Evolutionary conservation across 257 asterid species (phyloP), one percentile per base, ranked within the genome.

Genomic region (Scutellaria galericulata): DNA sequence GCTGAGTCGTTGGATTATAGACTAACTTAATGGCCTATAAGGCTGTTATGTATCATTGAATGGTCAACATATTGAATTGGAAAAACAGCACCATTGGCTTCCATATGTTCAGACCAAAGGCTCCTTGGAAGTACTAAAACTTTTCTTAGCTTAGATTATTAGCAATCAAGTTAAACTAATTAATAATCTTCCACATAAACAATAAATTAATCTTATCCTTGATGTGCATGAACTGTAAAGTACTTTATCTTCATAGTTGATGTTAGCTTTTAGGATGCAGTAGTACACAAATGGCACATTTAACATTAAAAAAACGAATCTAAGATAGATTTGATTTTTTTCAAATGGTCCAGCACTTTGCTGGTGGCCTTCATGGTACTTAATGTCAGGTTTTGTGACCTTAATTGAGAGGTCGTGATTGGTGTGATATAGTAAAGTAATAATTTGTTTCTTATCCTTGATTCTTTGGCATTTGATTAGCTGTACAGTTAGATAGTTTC

Each of bases 41-140:
- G 64, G 62, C 74, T 70, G 47, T 72, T 20, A 31, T 31, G 62
- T 56, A 68, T 68, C 72, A 62, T 70, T 48, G 22, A 60, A 53
- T 64, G 58, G 59, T 54, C 53, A 48, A 51, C 57, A 66, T 45
- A 74, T 63, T 20, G 20, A 46, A 35, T 59, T 42, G 51, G 72
- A 61, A 52, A 53, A 58, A n/a, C 7, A 58, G 12, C 41, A 9
- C 68, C 59, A 27, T 35, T 40, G 42, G 45, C 58, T 75, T 75
- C 42, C 52, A 60, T 40, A 64, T 37, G 46, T 68, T 54, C 65
- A 41, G 40, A 66, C 46, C 59, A 55, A 65, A 66, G 74, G 56
- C 12, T 57, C 40, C 58, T 62, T 71, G 57, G 27, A 37, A 55
- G 2, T 56, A 47, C 46, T 31, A 5, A 9, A 37, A 66, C 24